Base-by-base conservation (phyloP, 495 filamentous ascomycete genomes). In the Xylaria sp. region DNA sequence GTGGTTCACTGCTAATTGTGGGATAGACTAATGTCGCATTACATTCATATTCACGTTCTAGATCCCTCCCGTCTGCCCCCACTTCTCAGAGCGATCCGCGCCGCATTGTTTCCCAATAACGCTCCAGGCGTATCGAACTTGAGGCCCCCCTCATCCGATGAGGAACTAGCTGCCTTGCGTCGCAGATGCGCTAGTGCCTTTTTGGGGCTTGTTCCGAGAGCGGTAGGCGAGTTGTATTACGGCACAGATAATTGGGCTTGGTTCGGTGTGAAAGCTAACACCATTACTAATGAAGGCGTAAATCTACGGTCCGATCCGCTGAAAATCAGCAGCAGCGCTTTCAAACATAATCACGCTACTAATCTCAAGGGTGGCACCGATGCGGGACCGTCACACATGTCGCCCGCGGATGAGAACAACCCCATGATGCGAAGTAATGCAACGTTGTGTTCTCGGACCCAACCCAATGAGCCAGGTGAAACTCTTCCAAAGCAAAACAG, bases 51-150 rank as follows among this genome's bases (percentile, higher is more conserved):
- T 64, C 83, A 88, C 75, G 78, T 97, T 69, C 82, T 92, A 31
- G 88, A 90, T 81, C 87, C 92, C 64, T 81, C 86, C 69, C 85
- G 90, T 74, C 85, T 96, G 65, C 93, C 93, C 80, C 86, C 88
- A 73, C 83, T 94, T 69, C 90, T 98, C 71, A 88, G 89, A 76
- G 87, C 85, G 68, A 85, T 89, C 74, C 90, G 95, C 78, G 87
- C 86, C 61, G 85, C 90, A 66, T 81, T 97, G 53, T 97, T 97
- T 78, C 94, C 95, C 35, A 88, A 90, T 82, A 95, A 96, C 81
- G 80, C 88, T 69, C 84, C 82, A 70, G 87, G 82, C 44, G 77
- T 80, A 15, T 76, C 85, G 69, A 81, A 78, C 64, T 77, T 87
- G 67, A 71, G 81, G 33, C 74, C 84, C 35, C 86, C 87, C 66